A percentile compares a stretch with the other conserved stretches of the same genome.
phyloP scores from a whole-genome alignment of 2,329 filamentous ascomycete genomes.

The Penicillium digitatum region DNA sequence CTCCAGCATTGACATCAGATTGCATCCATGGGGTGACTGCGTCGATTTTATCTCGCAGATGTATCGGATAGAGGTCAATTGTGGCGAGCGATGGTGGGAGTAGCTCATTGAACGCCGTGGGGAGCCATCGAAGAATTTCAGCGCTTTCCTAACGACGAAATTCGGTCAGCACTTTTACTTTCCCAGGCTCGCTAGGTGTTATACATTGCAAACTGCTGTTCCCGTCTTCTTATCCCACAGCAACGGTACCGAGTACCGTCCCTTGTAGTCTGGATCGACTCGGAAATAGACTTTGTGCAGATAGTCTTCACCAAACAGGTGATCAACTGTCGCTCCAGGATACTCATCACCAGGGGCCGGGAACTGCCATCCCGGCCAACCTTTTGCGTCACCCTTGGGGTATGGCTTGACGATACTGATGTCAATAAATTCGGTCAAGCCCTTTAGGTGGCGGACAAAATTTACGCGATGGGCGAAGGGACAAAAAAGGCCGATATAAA shows the following conservation, averaged over 20 bases:
- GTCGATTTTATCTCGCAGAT: neutral
- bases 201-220: slow-evolving; percentile 57
- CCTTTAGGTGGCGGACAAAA: slow-evolving; percentile 56
- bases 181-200: neutral
- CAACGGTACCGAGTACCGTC: slow-evolving; percentile 58
- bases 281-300: slow-evolving; percentile 62
- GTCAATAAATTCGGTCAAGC: slow-evolving; percentile 52
- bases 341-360: slow-evolving; percentile 52
- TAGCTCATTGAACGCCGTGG: neutral
- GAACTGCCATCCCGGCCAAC: slow-evolving; percentile 63
- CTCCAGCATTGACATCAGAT: neutral
- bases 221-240: slow-evolving; percentile 59
- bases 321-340: slow-evolving; percentile 57
- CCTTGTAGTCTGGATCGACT: slow-evolving; percentile 58
- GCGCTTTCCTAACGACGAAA: neutral
- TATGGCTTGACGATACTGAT: slow-evolving; percentile 61
- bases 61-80: neutral
- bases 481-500: slow-evolving; percentile 60
- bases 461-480: slow-evolving; percentile 62
- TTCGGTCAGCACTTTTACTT: neutral
- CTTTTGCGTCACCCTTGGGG: slow-evolving; percentile 61
- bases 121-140: neutral
- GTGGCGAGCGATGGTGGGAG: neutral
- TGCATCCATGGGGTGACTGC: neutral
- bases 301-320: slow-evolving; percentile 56